Percentiles rank a stretch among this genome's conserved stretches.
These are phyloP conservation scores for Dentipellis sp. DNA, from an alignment of 768 basidiomycete species.

Conservation along the genomic window DNA sequence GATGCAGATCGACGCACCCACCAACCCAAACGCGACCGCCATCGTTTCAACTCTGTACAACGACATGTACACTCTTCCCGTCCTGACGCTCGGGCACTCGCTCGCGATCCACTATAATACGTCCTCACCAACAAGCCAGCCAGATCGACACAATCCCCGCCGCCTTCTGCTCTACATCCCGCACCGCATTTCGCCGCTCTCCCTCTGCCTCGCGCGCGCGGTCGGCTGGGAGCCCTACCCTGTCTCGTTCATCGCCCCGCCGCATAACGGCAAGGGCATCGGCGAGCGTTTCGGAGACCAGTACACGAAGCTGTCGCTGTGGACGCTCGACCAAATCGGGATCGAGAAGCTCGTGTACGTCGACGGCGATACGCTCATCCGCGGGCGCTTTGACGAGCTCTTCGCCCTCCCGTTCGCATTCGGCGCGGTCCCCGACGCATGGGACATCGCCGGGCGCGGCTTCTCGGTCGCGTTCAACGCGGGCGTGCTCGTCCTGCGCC, in stretches of 20 bases:
- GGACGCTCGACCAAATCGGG: conserved; percentile 23
- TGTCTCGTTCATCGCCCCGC: conserved; percentile 23
- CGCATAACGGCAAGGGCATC: conserved; percentile 20
- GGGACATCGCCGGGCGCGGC: conserved; percentile 12
- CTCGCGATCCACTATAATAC: conserved; percentile 17
- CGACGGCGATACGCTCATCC: conserved; percentile 27
- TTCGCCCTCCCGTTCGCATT: conserved; percentile 25
- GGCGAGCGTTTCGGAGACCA: conserved; percentile 24
- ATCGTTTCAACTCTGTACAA: conserved; percentile 25
- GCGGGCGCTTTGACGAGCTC: conserved; percentile 25
- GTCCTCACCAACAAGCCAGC: not conserved
- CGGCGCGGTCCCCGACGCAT: conserved; percentile 26
- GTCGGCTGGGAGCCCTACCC: conserved; percentile 23
- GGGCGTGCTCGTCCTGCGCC: conserved; percentile 28
- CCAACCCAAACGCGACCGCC: conserved; percentile 6
- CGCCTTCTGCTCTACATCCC: conserved; percentile 25
- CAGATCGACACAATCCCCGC: conserved; percentile 13
- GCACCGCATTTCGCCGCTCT: conserved; percentile 19
- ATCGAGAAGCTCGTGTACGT: conserved; percentile 23
- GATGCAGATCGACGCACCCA: not conserved
- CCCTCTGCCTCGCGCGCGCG: conserved; percentile 22
- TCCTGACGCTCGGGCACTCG: conserved; percentile 24
- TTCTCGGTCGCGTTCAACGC: conserved; percentile 28
- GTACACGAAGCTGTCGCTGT: conserved; percentile 28
- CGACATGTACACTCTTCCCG: conserved; percentile 21